Conservation (phyloP, 176 grass and related monocot genomes). For the Lolium perenne region DNA sequence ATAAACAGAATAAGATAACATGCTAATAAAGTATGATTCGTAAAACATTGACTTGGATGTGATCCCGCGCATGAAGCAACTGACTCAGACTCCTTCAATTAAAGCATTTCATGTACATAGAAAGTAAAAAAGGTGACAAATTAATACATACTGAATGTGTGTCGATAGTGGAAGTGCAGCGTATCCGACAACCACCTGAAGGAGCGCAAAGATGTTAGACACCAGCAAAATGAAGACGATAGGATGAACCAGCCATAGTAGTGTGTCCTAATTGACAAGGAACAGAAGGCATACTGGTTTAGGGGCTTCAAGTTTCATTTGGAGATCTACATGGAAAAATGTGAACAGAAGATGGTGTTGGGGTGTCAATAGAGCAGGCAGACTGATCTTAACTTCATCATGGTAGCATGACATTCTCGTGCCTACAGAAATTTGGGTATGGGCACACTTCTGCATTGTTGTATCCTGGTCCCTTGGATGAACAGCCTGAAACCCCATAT, state of each 20-base stretch:
- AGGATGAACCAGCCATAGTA: constrained; percentile 15
- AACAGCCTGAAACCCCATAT: constrained; percentile 70
- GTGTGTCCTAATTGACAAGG: constrained; percentile 38
- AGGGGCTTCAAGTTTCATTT: constrained; percentile 94
- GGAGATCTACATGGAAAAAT: constrained; percentile 93
- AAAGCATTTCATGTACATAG: constrained; percentile 11
- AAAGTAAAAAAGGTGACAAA: constrained; percentile 32
- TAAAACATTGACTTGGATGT: constrained; percentile 31
- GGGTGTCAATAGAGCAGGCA: constrained; percentile 86
- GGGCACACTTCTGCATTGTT: constrained; percentile 78
- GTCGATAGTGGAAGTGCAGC: constrained; percentile 87
- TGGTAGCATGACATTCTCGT: constrained; percentile 89
- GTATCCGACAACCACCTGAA: constrained; percentile 90
- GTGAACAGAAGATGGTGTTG: constrained; percentile 98
- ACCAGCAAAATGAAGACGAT: constrained; percentile 34
- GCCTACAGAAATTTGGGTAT: constrained; percentile 90
- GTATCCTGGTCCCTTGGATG: constrained; percentile 73
- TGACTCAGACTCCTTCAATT: constrained; percentile 8
- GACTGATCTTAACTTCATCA: constrained; percentile 95
- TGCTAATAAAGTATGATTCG: constrained; percentile 35
- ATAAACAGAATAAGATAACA: constrained; percentile 29
- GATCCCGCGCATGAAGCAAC: constrained; percentile 13
- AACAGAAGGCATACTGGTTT: constrained; percentile 76
- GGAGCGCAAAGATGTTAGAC: constrained; percentile 45
- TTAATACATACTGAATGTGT: constrained; percentile 89